A percentile compares a stretch with the other conserved stretches of the same genome.
These are phyloP conservation scores for Euphrasia confusa DNA, from an alignment of 257 asterid species.

Conservation along the genomic window DNA sequence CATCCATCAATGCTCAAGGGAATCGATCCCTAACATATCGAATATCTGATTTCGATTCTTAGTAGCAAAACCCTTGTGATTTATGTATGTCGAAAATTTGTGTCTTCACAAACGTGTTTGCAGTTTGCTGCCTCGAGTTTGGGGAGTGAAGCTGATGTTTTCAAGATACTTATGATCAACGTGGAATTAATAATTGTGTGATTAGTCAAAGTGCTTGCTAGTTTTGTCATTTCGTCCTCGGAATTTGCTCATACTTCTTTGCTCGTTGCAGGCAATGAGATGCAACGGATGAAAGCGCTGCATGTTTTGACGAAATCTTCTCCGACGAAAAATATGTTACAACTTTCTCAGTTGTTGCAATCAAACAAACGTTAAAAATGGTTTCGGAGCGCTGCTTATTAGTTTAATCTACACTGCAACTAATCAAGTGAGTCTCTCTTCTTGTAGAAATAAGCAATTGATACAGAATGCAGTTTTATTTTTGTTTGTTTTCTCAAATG, in stretches of 20 bases:
- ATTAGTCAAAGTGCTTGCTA: not conserved
- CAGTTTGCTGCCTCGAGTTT: not conserved
- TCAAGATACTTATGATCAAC: not conserved
- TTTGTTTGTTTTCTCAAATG: constrained; percentile 21
- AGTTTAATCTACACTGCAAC: constrained; percentile 16
- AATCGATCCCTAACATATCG: not conserved
- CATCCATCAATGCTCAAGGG: not conserved
- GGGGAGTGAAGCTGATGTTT: not conserved
- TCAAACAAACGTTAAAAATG: constrained; percentile 36
- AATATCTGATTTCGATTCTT: not conserved
- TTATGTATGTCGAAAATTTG: not conserved
- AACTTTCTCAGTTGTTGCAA: constrained; percentile 31
- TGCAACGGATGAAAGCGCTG: constrained; percentile 57
- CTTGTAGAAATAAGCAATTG: constrained; percentile 31
- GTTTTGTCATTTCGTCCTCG: not conserved
- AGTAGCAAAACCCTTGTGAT: too few species aligned
- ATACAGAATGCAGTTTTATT: constrained; percentile 23
- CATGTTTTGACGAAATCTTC: constrained; percentile 55
- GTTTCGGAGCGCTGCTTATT: not conserved
- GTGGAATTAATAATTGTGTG: not conserved
- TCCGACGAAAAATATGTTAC: constrained; percentile 26
- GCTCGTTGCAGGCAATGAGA: constrained; percentile 62
- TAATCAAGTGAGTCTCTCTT: constrained; percentile 17
- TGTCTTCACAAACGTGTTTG: not conserved
- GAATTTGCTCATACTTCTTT: not conserved